Evolutionary conservation across 768 basidiomycete species (phyloP).

Genomic region (Mycena belliarum): DNA sequence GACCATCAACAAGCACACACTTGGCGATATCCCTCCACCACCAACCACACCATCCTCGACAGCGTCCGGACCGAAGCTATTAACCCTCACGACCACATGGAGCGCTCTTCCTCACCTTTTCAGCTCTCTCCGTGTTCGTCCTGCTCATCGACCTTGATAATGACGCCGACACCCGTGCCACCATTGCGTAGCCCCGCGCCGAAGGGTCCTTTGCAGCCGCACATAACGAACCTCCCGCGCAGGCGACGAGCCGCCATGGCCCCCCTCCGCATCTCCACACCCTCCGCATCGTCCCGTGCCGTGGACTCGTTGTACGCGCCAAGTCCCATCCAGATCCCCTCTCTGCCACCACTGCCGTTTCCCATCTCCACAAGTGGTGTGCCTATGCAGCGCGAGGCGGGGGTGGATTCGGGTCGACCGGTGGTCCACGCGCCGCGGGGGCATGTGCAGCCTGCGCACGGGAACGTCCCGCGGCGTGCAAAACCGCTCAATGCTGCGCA

Average conservation of each 20-base stretch:
- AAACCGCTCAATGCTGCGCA: not conserved
- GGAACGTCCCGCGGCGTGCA: not conserved
- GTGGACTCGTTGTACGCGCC: not conserved
- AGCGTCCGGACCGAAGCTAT: not conserved
- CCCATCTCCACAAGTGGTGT: not conserved
- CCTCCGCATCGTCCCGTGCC: not conserved
- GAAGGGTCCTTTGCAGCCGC: conserved; percentile 10
- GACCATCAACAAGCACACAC: not conserved
- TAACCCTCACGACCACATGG: not conserved
- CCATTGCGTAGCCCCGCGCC: conserved; percentile 4
- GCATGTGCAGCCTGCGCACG: conserved; percentile 1
- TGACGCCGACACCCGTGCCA: conserved; percentile 1
- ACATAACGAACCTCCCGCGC: conserved; percentile 13
- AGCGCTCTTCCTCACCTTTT: not conserved
- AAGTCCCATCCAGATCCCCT: not conserved
- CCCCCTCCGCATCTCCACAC: not conserved
- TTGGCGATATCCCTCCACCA: not conserved
- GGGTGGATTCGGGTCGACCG: too few relatives aligned
- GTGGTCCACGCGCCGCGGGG: not conserved
- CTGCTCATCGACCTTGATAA: conserved; percentile 10
- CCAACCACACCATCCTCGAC: not conserved
- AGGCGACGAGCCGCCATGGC: not conserved
- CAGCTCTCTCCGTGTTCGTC: not conserved
- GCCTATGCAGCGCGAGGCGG: not conserved
- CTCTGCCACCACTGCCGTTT: not conserved